phyloP scores from a whole-genome alignment of 2,329 filamentous ascomycete species.

The Colletotrichum liriopes region DNA sequence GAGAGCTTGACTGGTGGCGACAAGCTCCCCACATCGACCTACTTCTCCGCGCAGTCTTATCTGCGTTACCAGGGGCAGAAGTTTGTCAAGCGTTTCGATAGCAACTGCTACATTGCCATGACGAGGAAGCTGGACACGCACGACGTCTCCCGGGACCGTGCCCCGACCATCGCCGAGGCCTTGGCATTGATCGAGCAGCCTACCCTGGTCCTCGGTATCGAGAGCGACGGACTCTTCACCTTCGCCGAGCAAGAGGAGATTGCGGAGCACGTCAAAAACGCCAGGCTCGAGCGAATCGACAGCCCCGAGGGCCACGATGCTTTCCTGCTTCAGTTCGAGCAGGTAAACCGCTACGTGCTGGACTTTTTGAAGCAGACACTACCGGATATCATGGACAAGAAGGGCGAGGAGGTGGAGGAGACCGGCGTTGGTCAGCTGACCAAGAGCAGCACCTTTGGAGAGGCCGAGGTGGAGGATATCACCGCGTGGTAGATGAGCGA shows the following conservation, averaged over 20 bases:
- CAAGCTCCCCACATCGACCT: conserved; percentile 76
- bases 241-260: conserved; percentile 97
- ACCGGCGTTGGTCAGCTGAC: conserved; percentile 74
- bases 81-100: conserved; percentile 97
- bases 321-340: conserved; percentile 96
- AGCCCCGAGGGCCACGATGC: conserved; percentile 97
- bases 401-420: conserved; percentile 62
- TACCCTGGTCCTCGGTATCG: conserved; percentile 91
- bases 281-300: conserved; percentile 88
- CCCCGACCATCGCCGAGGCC: conserved; percentile 79
- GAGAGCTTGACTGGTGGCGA: conserved; percentile 66
- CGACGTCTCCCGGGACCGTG: conserved; percentile 87
- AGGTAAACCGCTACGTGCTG: conserved; percentile 91
- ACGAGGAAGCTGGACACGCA: conserved; percentile 98
- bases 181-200: conserved; percentile 89
- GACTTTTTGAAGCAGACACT: conserved; percentile 86
- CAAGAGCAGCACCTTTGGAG: conserved; percentile 93
- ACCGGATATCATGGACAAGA: conserved; percentile 87
- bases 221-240: conserved; percentile 95
- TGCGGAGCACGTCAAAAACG: conserved; percentile 84
- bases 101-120: conserved; percentile 99
- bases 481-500: conserved; percentile 84
- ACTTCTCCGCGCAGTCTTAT: conserved; percentile 98
- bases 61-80: conserved; percentile 96
- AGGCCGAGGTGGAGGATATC: conserved; percentile 96